Evolutionary conservation across 73 alveolate genomes (phyloP).

Genomic region (Paraurostyla sp.): DNA sequence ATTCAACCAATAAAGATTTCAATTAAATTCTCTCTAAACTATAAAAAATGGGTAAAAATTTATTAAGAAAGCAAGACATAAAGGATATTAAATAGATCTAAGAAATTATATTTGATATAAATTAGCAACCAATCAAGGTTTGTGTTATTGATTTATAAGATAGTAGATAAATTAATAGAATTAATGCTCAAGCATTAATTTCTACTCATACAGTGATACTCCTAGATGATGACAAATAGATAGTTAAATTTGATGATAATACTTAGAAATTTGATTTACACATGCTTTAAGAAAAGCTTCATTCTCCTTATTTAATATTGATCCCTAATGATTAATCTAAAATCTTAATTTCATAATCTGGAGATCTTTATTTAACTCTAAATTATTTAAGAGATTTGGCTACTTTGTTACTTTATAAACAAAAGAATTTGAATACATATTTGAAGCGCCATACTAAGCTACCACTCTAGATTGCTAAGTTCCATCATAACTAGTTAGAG

Average conservation of each 20-base stretch:
- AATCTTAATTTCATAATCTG: not conserved
- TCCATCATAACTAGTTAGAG: not conserved
- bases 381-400: conserved; percentile 13
- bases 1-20: too few relatives aligned
- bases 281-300: conserved; percentile 12
- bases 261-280: not conserved
- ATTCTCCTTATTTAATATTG: conserved; percentile 27
- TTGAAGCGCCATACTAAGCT: conserved; percentile 16
- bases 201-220: not conserved
- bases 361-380: not conserved
- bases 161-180: not conserved
- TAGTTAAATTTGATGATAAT: not conserved
- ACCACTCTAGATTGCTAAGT: not conserved
- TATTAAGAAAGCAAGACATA: not conserved
- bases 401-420: not conserved
- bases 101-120: not conserved
- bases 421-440: not conserved
- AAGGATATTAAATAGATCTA: not conserved
- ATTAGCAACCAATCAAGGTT: conserved; percentile 15
- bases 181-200: not conserved
- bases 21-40: not conserved
- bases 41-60: too few relatives aligned
- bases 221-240: conserved; percentile 33
- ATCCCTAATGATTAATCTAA: conserved; percentile 30
- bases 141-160: not conserved